These are phyloP conservation scores for Auricularia auricula-judae DNA, from an alignment of 768 basidiomycete species.

Conservation along the genomic window DNA sequence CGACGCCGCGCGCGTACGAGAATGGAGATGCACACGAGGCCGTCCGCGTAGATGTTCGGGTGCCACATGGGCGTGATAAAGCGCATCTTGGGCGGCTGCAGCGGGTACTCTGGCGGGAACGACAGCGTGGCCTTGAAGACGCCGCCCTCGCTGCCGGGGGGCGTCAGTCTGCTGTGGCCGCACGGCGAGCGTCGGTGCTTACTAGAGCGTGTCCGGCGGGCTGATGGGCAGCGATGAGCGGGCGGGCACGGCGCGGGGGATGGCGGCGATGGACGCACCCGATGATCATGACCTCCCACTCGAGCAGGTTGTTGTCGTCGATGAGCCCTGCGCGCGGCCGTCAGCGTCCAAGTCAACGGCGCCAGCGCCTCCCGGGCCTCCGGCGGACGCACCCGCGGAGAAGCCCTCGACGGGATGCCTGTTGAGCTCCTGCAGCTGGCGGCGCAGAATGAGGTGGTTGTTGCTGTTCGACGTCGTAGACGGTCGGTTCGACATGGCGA, in stretches of 20 bases:
- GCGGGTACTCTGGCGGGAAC: constrained; percentile 85
- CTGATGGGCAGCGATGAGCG: constrained; percentile 32
- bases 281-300: constrained; percentile 95
- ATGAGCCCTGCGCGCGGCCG: constrained; percentile 56
- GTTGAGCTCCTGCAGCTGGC: constrained; percentile 75
- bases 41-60: constrained; percentile 93
- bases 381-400: constrained; percentile 60
- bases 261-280: constrained; percentile 39
- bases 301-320: constrained; percentile 87
- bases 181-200: constrained; percentile 18
- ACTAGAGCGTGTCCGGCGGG: constrained; percentile 91
- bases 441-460: constrained; percentile 55
- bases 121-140: constrained; percentile 86
- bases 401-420: constrained; percentile 95
- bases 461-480: constrained; percentile 18
- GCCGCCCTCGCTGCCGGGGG: constrained; percentile 72
- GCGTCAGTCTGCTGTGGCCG: neutral
- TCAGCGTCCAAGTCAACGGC: constrained; percentile 8
- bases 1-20: constrained; percentile 34
- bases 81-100: constrained; percentile 89
- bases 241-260: neutral
- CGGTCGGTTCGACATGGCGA: neutral
- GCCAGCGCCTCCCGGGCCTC: neutral
- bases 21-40: constrained; percentile 92
- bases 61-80: constrained; percentile 97